A percentile compares a stretch with the other conserved stretches of the same genome.
Evolutionary conservation across 164 flowering plant species (phyloP).

Genomic region (Taxillus chinensis): DNA sequence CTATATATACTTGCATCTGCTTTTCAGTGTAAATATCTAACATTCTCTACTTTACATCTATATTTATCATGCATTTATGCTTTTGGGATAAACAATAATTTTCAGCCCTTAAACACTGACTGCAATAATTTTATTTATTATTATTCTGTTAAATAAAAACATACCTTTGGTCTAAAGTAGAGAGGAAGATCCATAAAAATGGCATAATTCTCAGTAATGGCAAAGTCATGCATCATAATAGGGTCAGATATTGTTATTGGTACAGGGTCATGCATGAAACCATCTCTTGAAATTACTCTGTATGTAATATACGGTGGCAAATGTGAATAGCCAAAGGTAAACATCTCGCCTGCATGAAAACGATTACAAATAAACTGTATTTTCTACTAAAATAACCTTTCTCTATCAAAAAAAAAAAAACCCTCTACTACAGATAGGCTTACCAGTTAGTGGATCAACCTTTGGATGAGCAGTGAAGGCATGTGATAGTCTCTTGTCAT

Average conservation of each 20-base stretch:
- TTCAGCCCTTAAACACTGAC: no score
- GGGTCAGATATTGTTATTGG: conserved; percentile 83
- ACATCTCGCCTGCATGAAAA: conserved; percentile 83
- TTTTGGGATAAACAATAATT: no score
- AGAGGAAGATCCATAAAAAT: conserved; percentile 95
- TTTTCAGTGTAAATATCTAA: no score
- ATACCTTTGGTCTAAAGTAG: conserved; percentile 83
- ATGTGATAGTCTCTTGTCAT: conserved; percentile 86
- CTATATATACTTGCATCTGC: no score
- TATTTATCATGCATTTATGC: no score
- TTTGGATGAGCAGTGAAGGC: conserved; percentile 98
- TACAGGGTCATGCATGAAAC: conserved; percentile 90
- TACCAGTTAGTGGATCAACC: conserved; percentile 91
- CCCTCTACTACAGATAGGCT: background rate
- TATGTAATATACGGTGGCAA: conserved; percentile 79
- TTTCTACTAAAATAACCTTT: no score
- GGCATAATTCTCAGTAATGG: conserved; percentile 91
- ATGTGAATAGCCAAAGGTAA: conserved; percentile 87
- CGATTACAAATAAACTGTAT: conserved; percentile 2
- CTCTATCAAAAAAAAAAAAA: no score
- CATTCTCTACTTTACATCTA: no score
- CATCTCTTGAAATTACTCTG: conserved; percentile 86
- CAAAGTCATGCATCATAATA: conserved; percentile 99
- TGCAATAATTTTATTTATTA: no score
- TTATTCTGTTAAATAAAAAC: no score